Percentiles rank a stretch among this genome's conserved stretches.
Evolutionary conservation across 306 rosid genomes (phyloP).

Genomic region (Cucumis cinereus): DNA sequence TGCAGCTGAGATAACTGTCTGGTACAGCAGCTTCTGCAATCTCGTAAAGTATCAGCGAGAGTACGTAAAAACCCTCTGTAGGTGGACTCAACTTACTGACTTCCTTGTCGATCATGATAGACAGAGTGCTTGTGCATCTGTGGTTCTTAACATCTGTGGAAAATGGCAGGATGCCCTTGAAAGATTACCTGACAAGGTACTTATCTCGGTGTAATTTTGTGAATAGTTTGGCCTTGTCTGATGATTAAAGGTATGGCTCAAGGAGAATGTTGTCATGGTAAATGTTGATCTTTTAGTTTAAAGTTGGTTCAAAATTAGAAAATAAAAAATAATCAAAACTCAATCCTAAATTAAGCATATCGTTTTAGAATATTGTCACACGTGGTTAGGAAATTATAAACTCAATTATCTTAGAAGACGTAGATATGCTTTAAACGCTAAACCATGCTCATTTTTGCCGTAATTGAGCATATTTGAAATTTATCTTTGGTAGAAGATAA

Average conservation of each 20-base stretch:
- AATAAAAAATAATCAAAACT: background rate
- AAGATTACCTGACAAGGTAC: slow-evolving; percentile 65
- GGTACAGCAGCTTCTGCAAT: slow-evolving; percentile 66
- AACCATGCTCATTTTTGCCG: background rate
- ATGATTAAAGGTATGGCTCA: background rate
- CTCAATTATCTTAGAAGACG: background rate
- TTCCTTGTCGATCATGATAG: slow-evolving; percentile 31
- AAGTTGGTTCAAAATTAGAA: background rate
- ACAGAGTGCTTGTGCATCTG: slow-evolving; percentile 27
- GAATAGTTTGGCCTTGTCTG: background rate
- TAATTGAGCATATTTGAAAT: background rate
- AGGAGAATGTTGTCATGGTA: background rate
- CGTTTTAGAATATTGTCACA: background rate
- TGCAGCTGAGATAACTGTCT: slow-evolving; percentile 49
- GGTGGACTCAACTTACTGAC: slow-evolving; percentile 52
- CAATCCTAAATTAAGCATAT: background rate
- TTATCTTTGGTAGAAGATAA: slow-evolving; percentile 1
- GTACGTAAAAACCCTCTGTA: slow-evolving; percentile 46
- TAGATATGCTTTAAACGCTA: background rate
- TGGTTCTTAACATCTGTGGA: slow-evolving; percentile 28
- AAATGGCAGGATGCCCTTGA: slow-evolving; percentile 63
- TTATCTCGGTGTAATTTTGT: background rate
- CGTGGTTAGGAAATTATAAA: background rate
- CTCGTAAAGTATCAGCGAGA: slow-evolving; percentile 61
- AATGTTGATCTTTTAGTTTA: background rate